These are phyloP conservation scores for Melastoma malabathricum DNA, from an alignment of 345 rosid genomes.

Conservation along the genomic window DNA sequence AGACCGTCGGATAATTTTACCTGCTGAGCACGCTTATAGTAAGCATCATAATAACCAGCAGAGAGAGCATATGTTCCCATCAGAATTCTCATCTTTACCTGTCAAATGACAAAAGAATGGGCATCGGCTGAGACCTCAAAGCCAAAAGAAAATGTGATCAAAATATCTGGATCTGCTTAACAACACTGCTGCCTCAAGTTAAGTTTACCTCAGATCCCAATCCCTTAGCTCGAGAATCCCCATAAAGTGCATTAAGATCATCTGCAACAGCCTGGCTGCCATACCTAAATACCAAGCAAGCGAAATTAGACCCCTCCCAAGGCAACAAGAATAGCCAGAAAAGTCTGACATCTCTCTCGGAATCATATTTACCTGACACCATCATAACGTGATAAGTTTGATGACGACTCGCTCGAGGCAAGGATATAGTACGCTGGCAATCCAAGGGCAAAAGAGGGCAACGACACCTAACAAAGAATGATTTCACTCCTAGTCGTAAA, in stretches of 20 bases:
- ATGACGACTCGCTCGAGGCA: conserved; percentile 86
- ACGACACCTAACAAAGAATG: conserved; percentile 39
- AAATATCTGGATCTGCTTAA: neutral
- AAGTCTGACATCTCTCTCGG: neutral
- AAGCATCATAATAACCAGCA: conserved; percentile 90
- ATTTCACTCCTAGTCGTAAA: neutral
- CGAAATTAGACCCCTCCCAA: neutral
- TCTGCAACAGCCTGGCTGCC: conserved; percentile 70
- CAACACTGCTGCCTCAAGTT: conserved; percentile 1
- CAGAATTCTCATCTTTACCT: conserved; percentile 93
- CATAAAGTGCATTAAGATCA: conserved; percentile 60
- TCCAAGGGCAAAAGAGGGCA: conserved; percentile 81
- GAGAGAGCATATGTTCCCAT: conserved; percentile 97
- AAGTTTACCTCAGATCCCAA: conserved; percentile 67
- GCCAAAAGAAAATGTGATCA: too few relatives aligned
- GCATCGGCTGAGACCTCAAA: too few relatives aligned
- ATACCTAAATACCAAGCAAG: conserved; percentile 28
- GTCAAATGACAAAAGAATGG: conserved; percentile 3
- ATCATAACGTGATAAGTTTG: conserved; percentile 80
- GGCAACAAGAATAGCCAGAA: conserved; percentile 1
- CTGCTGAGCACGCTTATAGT: conserved; percentile 92
- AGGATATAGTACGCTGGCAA: conserved; percentile 84
- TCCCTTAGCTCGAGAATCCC: conserved; percentile 69
- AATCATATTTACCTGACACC: conserved; percentile 50
- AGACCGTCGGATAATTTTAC: conserved; percentile 15